A percentile compares a stretch with the other conserved stretches of the same genome.
phyloP scores from a whole-genome alignment of 108 stramenopile species.

The Seminavis robusta region DNA sequence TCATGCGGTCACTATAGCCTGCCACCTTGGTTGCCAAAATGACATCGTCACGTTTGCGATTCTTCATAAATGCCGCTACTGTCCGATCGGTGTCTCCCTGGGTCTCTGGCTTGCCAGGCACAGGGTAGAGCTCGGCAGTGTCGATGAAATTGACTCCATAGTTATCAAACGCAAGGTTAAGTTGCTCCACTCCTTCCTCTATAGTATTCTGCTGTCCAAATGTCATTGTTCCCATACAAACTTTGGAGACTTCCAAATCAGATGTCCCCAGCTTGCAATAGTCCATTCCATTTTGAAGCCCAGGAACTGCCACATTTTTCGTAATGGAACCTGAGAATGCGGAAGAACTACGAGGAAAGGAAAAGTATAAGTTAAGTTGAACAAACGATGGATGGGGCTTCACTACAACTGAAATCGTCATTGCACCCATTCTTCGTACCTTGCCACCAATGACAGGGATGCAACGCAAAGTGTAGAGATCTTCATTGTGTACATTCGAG shows the following conservation, averaged over 20 bases:
- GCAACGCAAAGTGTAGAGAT: too few species aligned
- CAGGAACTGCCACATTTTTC: constrained; percentile 54
- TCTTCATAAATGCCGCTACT: constrained; percentile 57
- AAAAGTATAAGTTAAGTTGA: too few species aligned
- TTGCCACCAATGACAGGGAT: too few species aligned
- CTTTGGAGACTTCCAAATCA: constrained; percentile 82
- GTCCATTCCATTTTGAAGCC: constrained; percentile 75
- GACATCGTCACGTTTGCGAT: constrained; percentile 64
- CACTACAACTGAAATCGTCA: too few species aligned
- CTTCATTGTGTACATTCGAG: too few species aligned
- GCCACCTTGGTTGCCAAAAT: constrained; percentile 88
- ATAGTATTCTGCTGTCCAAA: constrained; percentile 88
- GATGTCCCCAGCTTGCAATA: constrained; percentile 58
- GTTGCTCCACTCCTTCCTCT: constrained; percentile 82
- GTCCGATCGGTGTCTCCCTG: constrained; percentile 73
- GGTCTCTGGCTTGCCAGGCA: constrained; percentile 58
- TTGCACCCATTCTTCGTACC: too few species aligned
- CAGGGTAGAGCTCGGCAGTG: constrained; percentile 91
- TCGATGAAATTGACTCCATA: constrained; percentile 94
- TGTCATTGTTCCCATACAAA: constrained; percentile 89
- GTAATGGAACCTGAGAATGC: constrained; percentile 14
- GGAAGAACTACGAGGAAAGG: too few species aligned
- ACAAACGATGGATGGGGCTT: too few species aligned
- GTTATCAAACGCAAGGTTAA: constrained; percentile 79
- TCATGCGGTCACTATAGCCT: constrained; percentile 52